These are phyloP conservation scores for Daldinia vernicosa DNA, from an alignment of 495 filamentous ascomycete genomes.

Conservation along the genomic window DNA sequence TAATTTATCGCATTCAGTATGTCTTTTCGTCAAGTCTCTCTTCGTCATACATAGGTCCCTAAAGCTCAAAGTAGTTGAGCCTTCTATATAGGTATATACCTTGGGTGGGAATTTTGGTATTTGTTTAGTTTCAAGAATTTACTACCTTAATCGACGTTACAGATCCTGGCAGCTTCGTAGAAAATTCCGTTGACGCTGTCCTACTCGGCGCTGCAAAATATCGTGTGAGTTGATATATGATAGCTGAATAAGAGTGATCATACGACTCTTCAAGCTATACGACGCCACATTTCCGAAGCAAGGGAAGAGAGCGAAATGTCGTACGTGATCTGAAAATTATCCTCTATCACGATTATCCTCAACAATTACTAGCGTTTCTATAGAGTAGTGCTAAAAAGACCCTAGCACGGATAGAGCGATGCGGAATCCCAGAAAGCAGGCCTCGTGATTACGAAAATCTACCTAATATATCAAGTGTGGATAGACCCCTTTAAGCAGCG, in stretches of 20 bases:
- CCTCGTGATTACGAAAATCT: conserved; percentile 1
- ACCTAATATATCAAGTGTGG: background rate
- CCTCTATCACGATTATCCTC: background rate
- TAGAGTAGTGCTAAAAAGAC: background rate
- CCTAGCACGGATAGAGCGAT: background rate
- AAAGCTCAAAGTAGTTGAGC: background rate
- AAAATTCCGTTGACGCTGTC: background rate
- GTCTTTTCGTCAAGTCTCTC: background rate
- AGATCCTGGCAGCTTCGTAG: background rate
- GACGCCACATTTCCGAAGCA: background rate
- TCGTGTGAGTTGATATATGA: background rate
- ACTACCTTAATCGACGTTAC: background rate
- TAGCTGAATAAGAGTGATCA: background rate
- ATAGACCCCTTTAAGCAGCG: background rate
- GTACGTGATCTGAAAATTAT: background rate
- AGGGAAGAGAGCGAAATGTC: background rate
- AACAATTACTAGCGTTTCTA: background rate
- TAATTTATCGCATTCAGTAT: background rate
- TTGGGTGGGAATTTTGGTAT: background rate
- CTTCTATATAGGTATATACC: background rate
- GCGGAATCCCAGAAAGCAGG: background rate
- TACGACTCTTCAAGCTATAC: background rate
- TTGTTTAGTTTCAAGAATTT: background rate
- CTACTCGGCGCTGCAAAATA: background rate
- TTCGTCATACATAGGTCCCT: background rate